Evolutionary conservation across 257 asterid species (phyloP).

Genomic region (Fraxinus anomala): DNA sequence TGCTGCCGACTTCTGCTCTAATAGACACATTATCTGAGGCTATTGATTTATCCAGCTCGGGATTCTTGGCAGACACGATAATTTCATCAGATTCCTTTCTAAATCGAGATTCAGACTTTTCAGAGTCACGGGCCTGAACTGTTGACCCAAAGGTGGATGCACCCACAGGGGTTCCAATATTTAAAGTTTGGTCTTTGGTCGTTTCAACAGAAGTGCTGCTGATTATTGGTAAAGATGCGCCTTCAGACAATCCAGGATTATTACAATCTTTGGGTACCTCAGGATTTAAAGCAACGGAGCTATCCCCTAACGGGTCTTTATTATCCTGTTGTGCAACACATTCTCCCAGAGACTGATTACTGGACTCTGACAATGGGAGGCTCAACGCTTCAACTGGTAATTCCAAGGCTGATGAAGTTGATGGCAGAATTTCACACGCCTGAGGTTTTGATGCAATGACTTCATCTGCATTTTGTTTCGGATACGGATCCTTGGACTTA

Average conservation of each 20-base stretch:
- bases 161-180: conserved; percentile 21
- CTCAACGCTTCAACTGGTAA: conserved; percentile 19
- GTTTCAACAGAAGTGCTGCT: conserved; percentile 27
- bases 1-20: conserved; percentile 16
- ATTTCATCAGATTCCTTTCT: conserved; percentile 26
- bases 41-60: conserved; percentile 20
- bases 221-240: conserved; percentile 10
- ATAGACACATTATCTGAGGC: conserved; percentile 31
- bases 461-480: conserved; percentile 28
- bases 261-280: conserved; percentile 28
- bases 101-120: conserved; percentile 26
- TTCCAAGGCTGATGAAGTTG: conserved; percentile 25
- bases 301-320: conserved; percentile 26
- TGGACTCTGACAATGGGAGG: conserved; percentile 24
- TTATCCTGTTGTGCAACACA: conserved; percentile 24
- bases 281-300: conserved; percentile 34
- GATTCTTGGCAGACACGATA: conserved; percentile 16
- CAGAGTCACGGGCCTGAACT: conserved; percentile 28
- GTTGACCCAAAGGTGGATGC: conserved; percentile 25
- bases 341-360: conserved; percentile 25
- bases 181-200: conserved; percentile 30
- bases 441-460: conserved; percentile 31
- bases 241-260: conserved; percentile 32
- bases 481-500: conserved; percentile 27
- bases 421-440: conserved; percentile 21